Base-by-base conservation (phyloP, 371 early-diverging fungal species). In the Mucor racemosus region DNA sequence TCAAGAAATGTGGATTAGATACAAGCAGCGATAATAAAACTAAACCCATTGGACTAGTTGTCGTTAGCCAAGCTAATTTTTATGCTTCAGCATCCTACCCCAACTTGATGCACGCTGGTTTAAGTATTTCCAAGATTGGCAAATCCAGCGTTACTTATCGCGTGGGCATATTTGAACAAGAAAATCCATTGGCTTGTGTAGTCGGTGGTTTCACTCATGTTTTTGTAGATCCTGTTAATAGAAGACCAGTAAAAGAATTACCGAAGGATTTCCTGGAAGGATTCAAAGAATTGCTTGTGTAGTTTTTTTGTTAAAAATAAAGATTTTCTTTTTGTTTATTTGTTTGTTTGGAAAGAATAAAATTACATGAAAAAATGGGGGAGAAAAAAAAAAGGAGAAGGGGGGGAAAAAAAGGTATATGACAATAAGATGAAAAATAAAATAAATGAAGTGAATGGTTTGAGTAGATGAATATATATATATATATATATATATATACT, bases 111-210 rank as follows among this genome's bases (percentile, higher is more conserved):
- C 72, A 83, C 50, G 87, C 84, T 9, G 88, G 89, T 0, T 64
- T 88, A 17, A 62, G 79, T 7, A 81, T 89, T n/a, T 69, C 76
- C 33, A 86, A 85, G 58, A 62, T 87, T 8, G 87, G 89, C 0
- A 77, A 77, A 38, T 83, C 87, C 4, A 83, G 84, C 55, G 84
- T 89, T 33, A 81, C 83, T 3, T 89, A 89, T 53, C 81, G 84
- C 7, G 79, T 89, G 1, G 89, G 89, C 8, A 83, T 89, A 46
- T 89, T 88, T 66, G 82, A 85, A 62, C 72, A 75, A 6, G 77
- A 78, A 5, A 54, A 67, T 11, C 39, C 67, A 11, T 48, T 69
- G 53, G 83, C 83, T 3, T 67, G 74, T 66, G 79, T 80, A 14
- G 78, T 80, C 3, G 83, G 80, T 40, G 80, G 80, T 44, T 82